phyloP scores from a whole-genome alignment of 306 rosid genomes.

The Medicago arabica region DNA sequence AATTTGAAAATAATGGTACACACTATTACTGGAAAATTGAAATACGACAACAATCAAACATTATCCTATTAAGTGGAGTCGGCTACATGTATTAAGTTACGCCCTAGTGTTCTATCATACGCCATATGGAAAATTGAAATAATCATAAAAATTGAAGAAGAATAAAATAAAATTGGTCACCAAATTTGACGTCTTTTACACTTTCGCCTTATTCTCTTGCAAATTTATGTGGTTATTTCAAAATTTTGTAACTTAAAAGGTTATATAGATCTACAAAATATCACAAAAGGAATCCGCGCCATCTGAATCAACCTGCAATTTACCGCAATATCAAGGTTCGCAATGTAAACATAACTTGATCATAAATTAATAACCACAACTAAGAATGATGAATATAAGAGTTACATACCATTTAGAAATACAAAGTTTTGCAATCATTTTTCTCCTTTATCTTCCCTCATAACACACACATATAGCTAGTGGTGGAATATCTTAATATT shows the following conservation, averaged over 20 bases:
- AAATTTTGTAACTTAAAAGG: background rate
- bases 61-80: too few species aligned
- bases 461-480: background rate
- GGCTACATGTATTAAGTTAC: too few species aligned
- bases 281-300: background rate
- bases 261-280: background rate
- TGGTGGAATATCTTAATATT: constrained; percentile 32
- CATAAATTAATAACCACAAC: background rate
- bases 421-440: background rate
- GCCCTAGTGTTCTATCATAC: too few species aligned
- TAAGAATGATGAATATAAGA: background rate
- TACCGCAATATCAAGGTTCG: background rate
- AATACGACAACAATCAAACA: too few species aligned
- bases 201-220: too few species aligned
- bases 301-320: background rate
- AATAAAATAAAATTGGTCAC: too few species aligned
- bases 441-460: background rate
- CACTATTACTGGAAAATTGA: too few species aligned
- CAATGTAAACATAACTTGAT: background rate
- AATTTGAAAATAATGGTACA: background rate
- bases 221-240: too few species aligned
- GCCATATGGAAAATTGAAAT: too few species aligned
- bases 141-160: too few species aligned
- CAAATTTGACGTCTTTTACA: too few species aligned
- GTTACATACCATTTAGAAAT: constrained; percentile 23